Conservation (phyloP, 495 filamentous ascomycete species). For the Neurospora sp. region DNA sequence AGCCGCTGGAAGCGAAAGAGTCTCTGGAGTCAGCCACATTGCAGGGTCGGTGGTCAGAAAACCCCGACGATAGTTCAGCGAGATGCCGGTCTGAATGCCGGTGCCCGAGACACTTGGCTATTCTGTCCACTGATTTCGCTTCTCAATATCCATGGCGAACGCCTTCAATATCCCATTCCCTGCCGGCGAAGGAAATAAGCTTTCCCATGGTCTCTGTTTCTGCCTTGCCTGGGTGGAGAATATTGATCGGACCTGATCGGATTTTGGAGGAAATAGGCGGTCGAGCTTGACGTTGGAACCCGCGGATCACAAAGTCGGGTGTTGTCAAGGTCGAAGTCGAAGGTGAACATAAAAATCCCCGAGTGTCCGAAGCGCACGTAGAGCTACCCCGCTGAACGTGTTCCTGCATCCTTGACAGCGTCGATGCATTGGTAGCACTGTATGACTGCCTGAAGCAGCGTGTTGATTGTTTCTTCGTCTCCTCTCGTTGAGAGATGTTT, state of each 20-base stretch:
- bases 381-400: not conserved
- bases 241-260: not conserved
- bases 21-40: not conserved
- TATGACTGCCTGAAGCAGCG: not conserved
- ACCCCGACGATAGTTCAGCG: not conserved
- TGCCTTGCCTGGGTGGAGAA: not conserved
- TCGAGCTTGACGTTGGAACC: not conserved
- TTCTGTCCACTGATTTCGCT: not conserved
- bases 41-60: not conserved
- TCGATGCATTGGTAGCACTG: not conserved
- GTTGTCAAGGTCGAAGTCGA: not conserved
- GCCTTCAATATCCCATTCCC: not conserved
- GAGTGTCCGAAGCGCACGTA: not conserved
- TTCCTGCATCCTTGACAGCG: not conserved
- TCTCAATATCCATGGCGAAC: not conserved
- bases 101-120: not conserved
- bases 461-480: not conserved
- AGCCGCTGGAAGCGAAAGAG: not conserved
- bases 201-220: not conserved
- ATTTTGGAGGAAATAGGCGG: not conserved
- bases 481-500: not conserved
- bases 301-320: not conserved
- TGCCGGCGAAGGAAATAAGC: not conserved
- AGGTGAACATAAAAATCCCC: not conserved
- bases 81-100: not conserved